Conservation (phyloP, 306 rosid genomes). For the Coriaria nepalensis region DNA sequence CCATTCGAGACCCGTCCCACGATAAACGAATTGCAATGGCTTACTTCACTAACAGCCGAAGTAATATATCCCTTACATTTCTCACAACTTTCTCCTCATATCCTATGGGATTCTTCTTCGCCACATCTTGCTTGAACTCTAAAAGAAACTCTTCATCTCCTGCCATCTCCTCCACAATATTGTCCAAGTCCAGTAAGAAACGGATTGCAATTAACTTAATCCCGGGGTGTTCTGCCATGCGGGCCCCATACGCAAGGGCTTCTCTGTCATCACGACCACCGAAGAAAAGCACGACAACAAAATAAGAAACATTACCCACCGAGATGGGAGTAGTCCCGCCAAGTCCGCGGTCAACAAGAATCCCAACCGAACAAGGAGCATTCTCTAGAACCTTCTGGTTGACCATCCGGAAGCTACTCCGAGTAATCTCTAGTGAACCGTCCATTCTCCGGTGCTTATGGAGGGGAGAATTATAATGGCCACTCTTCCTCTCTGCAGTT, state of each 20-base stretch:
- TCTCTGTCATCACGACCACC: slow-evolving; percentile 83
- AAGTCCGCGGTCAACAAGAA: slow-evolving; percentile 71
- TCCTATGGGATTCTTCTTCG: slow-evolving; percentile 25
- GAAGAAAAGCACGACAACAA: slow-evolving; percentile 49
- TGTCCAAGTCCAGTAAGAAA: slow-evolving; percentile 27
- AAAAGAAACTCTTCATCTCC: slow-evolving; percentile 32
- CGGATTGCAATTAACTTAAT: slow-evolving; percentile 37
- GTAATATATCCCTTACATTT: slow-evolving; percentile 27
- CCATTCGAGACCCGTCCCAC: slow-evolving; percentile 38
- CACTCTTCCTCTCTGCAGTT: slow-evolving; percentile 52
- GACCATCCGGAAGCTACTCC: slow-evolving; percentile 40
- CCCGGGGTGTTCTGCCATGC: slow-evolving; percentile 92
- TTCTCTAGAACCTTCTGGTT: slow-evolving; percentile 57
- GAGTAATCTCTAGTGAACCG: slow-evolving; percentile 41
- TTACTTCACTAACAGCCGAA: slow-evolving; percentile 19
- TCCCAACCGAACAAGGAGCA: slow-evolving; percentile 79
- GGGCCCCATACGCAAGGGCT: slow-evolving; percentile 62
- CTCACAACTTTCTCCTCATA: slow-evolving; percentile 32
- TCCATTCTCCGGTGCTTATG: slow-evolving; percentile 76
- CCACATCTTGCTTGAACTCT: slow-evolving; percentile 24
- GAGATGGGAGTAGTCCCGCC: slow-evolving; percentile 64
- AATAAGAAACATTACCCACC: slow-evolving; percentile 54
- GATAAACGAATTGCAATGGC: slow-evolving; percentile 36
- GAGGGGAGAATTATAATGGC: slow-evolving; percentile 69
- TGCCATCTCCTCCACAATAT: slow-evolving; percentile 25